Evolutionary conservation across 805 yeast species (phyloP).

Genomic region (Starmera amethionina): DNA sequence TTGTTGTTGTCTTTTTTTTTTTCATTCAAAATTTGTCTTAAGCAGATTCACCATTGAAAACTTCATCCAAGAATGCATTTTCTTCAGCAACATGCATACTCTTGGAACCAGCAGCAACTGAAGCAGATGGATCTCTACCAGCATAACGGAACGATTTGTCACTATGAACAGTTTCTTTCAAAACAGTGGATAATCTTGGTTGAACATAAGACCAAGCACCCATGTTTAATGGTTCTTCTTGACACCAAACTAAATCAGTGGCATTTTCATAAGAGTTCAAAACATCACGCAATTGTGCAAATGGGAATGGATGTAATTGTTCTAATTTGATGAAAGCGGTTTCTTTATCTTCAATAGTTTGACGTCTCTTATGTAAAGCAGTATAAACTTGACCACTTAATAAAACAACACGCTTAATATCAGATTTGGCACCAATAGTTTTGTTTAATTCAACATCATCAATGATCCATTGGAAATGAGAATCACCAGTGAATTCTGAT

Average conservation of each 20-base stretch:
- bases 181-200: constrained; percentile 75
- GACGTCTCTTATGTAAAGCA: constrained; percentile 85
- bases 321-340: constrained; percentile 88
- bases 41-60: constrained; percentile 28
- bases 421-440: constrained; percentile 65
- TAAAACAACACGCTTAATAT: constrained; percentile 77
- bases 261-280: constrained; percentile 70
- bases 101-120: constrained; percentile 97
- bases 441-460: constrained; percentile 86
- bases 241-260: constrained; percentile 91
- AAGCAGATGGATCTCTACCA: constrained; percentile 97
- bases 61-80: constrained; percentile 74
- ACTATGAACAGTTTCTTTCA: constrained; percentile 66
- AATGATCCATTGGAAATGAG: constrained; percentile 92
- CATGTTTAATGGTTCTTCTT: constrained; percentile 98
- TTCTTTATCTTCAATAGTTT: constrained; percentile 58
- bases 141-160: constrained; percentile 65
- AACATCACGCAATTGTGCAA: constrained; percentile 80
- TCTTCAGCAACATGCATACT: constrained; percentile 82
- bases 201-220: constrained; percentile 75
- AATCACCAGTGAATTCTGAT: constrained; percentile 81
- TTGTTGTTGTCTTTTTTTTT: too few species aligned
- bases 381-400: constrained; percentile 93
- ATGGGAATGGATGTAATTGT: constrained; percentile 99
- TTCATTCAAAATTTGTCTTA: neutral